These are phyloP conservation scores for Leccinum longicurvipes DNA, from an alignment of 768 basidiomycete species.

Conservation along the genomic window DNA sequence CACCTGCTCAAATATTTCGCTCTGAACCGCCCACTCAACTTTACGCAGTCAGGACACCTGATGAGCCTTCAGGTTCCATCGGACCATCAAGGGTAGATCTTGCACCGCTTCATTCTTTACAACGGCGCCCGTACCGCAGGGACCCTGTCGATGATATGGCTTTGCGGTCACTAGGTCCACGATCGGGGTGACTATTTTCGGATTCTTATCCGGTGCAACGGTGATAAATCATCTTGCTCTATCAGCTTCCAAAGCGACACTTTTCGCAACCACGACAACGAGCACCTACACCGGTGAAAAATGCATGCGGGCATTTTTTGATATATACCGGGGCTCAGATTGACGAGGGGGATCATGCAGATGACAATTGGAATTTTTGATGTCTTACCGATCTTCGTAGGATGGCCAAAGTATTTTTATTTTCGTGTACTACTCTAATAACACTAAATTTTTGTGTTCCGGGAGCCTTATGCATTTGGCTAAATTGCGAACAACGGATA, in stretches of 20 bases:
- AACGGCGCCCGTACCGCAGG: conserved; percentile 57
- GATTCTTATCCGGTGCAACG: conserved; percentile 12
- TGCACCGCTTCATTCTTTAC: conserved; percentile 55
- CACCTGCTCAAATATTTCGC: conserved; percentile 29
- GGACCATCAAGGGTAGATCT: conserved; percentile 40
- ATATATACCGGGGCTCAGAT: neutral
- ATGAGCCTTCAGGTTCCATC: conserved; percentile 15
- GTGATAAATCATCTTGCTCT: conserved; percentile 21
- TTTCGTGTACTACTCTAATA: conserved; percentile 17
- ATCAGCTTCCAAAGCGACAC: conserved; percentile 14
- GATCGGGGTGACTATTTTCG: conserved; percentile 35
- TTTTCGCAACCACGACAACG: conserved; percentile 5
- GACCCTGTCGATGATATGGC: conserved; percentile 61
- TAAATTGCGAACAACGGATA: conserved; percentile 18
- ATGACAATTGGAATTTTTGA: neutral
- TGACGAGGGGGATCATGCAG: neutral
- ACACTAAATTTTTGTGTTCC: conserved; percentile 9
- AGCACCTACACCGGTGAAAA: conserved; percentile 5
- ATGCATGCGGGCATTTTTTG: neutral
- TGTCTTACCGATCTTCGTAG: neutral
- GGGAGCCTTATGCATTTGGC: conserved; percentile 22
- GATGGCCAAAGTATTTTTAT: conserved; percentile 1
- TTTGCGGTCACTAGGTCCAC: conserved; percentile 46
- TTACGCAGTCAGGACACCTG: conserved; percentile 27
- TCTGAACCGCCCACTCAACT: conserved; percentile 28